Conservation (phyloP, 257 asterid species). For the Knoxia roxburghii region DNA sequence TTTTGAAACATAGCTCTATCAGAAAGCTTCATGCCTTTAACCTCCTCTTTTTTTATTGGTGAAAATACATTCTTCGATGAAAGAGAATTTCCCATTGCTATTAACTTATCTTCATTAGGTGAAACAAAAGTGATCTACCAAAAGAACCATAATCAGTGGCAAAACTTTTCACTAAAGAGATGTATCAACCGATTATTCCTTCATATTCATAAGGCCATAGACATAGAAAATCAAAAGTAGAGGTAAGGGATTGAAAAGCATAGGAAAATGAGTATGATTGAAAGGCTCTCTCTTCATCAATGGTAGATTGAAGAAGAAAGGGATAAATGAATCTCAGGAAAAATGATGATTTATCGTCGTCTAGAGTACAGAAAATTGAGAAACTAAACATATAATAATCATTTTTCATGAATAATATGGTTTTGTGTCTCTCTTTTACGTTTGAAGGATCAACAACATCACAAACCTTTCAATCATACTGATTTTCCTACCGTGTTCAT, state of each 20-base stretch:
- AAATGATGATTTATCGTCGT: no score
- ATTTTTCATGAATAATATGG: not conserved
- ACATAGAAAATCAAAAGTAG: not conserved
- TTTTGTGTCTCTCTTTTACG: not conserved
- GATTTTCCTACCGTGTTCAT: not conserved
- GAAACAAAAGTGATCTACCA: conserved; percentile 72
- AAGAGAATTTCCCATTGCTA: conserved; percentile 87
- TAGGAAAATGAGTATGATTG: no score
- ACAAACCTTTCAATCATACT: not conserved
- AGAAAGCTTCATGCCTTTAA: conserved; percentile 20
- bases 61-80: conserved; percentile 36
- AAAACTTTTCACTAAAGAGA: not conserved
- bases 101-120: conserved; percentile 88
- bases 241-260: not conserved
- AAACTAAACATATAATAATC: no score
- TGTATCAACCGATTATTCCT: no score
- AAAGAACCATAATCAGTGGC: conserved; percentile 18
- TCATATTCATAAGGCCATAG: not conserved
- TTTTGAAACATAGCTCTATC: conserved; percentile 43
- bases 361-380: not conserved
- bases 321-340: not conserved
- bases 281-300: not conserved
- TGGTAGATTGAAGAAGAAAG: not conserved
- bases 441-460: not conserved
- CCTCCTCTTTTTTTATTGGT: conserved; percentile 38